These are phyloP conservation scores for Inonotus hispidus DNA, from an alignment of 1,284 basidiomycete species.

Conservation along the genomic window DNA sequence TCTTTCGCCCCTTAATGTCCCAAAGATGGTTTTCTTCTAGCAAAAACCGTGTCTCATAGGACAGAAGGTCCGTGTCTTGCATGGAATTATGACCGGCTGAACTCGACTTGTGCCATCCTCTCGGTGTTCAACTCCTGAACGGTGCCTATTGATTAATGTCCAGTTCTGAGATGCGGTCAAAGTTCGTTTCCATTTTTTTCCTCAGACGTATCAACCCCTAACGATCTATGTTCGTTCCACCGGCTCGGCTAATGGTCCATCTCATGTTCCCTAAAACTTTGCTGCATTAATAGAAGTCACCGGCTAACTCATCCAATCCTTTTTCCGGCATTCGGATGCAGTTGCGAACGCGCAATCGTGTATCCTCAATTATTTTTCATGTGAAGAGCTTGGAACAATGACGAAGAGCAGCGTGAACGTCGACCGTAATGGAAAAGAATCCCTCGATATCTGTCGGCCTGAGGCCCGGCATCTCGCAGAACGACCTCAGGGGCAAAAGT, in stretches of 20 bases:
- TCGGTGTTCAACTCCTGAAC: too few species aligned
- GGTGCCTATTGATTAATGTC: constrained; percentile 1
- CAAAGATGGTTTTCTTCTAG: background rate
- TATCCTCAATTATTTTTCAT: too few species aligned
- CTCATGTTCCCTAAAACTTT: background rate
- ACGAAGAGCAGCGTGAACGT: too few species aligned
- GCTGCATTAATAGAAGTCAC: background rate
- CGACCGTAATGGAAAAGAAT: too few species aligned
- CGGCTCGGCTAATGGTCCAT: background rate
- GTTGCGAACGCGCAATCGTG: too few species aligned
- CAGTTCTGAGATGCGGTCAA: background rate
- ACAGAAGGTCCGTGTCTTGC: background rate
- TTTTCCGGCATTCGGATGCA: background rate
- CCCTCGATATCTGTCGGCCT: too few species aligned
- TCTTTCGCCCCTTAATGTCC: background rate
- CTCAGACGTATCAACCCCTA: background rate
- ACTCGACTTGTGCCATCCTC: background rate
- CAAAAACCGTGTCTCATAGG: background rate
- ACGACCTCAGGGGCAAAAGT: too few species aligned
- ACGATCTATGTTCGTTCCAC: background rate
- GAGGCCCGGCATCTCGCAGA: too few species aligned
- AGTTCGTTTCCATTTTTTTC: background rate
- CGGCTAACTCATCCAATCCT: background rate
- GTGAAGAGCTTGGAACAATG: too few species aligned
- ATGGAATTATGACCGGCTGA: too few species aligned